These are phyloP conservation scores for Keqinozyma sinolaborantium DNA, from an alignment of 1,139 yeast genomes.

Conservation along the genomic window DNA sequence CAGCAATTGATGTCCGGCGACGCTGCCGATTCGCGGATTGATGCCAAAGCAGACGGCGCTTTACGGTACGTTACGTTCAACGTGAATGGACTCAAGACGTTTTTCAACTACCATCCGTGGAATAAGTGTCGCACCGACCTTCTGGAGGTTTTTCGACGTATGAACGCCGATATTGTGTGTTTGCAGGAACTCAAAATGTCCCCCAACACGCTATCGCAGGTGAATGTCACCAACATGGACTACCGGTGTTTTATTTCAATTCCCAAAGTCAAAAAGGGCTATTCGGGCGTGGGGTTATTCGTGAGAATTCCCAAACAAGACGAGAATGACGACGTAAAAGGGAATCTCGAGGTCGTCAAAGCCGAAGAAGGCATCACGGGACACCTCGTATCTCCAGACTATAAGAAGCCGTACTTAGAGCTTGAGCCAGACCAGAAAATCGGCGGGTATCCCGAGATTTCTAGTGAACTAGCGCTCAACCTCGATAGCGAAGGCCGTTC, in stretches of 20 bases:
- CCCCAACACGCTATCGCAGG: conserved; percentile 38
- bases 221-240: conserved; percentile 51
- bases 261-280: conserved; percentile 70
- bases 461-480: conserved; percentile 34
- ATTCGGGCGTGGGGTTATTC: conserved; percentile 89
- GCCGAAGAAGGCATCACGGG: conserved; percentile 97
- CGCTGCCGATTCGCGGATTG: too few species aligned
- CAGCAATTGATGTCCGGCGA: too few species aligned
- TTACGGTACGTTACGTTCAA: conserved; percentile 68
- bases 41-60: conserved; percentile 5
- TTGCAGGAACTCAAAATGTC: conserved; percentile 84
- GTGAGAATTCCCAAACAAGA: conserved; percentile 47
- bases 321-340: conserved; percentile 34
- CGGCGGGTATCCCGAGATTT: conserved; percentile 67
- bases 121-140: conserved; percentile 46
- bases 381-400: conserved; percentile 25
- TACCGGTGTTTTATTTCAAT: conserved; percentile 67
- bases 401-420: conserved; percentile 18
- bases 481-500: conserved; percentile 86
- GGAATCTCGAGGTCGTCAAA: conserved; percentile 48
- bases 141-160: conserved; percentile 43
- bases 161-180: conserved; percentile 75
- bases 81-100: conserved; percentile 79
- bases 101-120: conserved; percentile 85
- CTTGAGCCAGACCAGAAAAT: conserved; percentile 32